These are phyloP conservation scores for Sordariomycetes sp. DNA, from an alignment of 2,329 filamentous ascomycete species.

Conservation along the genomic window DNA sequence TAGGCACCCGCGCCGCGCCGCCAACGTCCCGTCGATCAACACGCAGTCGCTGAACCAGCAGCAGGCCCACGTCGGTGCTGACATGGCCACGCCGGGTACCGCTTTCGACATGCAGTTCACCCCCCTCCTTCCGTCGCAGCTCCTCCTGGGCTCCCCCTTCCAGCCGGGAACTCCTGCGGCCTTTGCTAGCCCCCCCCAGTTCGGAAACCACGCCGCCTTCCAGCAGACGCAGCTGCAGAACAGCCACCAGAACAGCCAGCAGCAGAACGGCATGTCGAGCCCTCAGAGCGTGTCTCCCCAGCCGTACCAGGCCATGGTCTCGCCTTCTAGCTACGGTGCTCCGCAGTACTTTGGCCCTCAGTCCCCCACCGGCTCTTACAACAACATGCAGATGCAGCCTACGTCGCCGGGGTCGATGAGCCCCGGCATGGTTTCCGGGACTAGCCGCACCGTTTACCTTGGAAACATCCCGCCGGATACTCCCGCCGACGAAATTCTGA, in stretches of 20 bases:
- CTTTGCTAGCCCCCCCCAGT: constrained; percentile 84
- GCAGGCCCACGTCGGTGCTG: constrained; percentile 28
- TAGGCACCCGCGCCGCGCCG: constrained; percentile 65
- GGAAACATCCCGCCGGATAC: constrained; percentile 99
- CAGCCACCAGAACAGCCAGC: constrained; percentile 44
- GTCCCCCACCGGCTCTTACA: constrained; percentile 70
- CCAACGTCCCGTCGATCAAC: constrained; percentile 86
- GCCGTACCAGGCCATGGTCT: constrained; percentile 74
- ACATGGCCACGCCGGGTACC: constrained; percentile 77
- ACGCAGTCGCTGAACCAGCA: constrained; percentile 48
- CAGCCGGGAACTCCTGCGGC: constrained; percentile 86
- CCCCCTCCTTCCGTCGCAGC: constrained; percentile 82
- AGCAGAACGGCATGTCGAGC: constrained; percentile 53
- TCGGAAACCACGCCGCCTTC: constrained; percentile 71
- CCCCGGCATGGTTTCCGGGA: constrained; percentile 73
- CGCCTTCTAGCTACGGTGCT: constrained; percentile 69
- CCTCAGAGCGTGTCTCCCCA: constrained; percentile 69
- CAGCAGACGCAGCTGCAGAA: constrained; percentile 40
- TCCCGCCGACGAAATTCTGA: constrained; percentile 87
- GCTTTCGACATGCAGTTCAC: constrained; percentile 98
- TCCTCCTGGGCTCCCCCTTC: constrained; percentile 91
- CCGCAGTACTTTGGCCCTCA: constrained; percentile 75
- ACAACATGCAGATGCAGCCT: constrained; percentile 44
- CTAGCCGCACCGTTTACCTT: constrained; percentile 91
- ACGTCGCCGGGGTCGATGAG: constrained; percentile 64